A percentile compares a stretch with the other conserved stretches of the same genome.
Evolutionary conservation across 352 stramenopile genomes (phyloP).

Genomic region (Pythium coloratum): DNA sequence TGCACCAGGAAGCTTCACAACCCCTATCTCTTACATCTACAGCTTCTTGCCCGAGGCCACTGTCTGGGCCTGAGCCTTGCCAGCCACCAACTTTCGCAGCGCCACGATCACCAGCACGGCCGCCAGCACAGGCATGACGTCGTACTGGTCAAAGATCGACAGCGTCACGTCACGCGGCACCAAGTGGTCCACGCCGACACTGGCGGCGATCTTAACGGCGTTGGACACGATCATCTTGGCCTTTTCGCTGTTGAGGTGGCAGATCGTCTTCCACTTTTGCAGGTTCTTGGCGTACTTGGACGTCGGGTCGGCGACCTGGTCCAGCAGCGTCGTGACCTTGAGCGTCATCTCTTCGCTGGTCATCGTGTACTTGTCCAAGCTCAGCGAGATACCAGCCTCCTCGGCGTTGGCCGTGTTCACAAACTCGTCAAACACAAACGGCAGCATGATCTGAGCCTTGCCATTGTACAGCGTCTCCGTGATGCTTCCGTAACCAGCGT

Average conservation of each 20-base stretch:
- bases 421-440: slow-evolving; percentile 28
- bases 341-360: slow-evolving; percentile 25
- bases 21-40: not conserved
- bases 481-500: slow-evolving; percentile 25
- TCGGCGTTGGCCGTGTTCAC: slow-evolving; percentile 26
- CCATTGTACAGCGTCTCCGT: slow-evolving; percentile 29
- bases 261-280: slow-evolving; percentile 30
- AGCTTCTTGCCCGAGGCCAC: slow-evolving; percentile 10
- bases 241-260: slow-evolving; percentile 26
- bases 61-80: not conserved
- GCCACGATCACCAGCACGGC: slow-evolving; percentile 15
- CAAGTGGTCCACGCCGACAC: slow-evolving; percentile 23
- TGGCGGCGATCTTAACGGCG: slow-evolving; percentile 26
- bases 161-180: slow-evolving; percentile 27
- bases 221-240: slow-evolving; percentile 25
- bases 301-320: slow-evolving; percentile 15
- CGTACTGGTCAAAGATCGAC: slow-evolving; percentile 24
- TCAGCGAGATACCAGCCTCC: slow-evolving; percentile 24
- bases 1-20: no score
- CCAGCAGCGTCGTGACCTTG: slow-evolving; percentile 23
- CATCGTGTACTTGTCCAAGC: slow-evolving; percentile 32
- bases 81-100: slow-evolving; percentile 11
- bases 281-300: slow-evolving; percentile 20
- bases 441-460: slow-evolving; percentile 29
- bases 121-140: slow-evolving; percentile 11